Base-by-base conservation (phyloP, 2,329 filamentous ascomycete species). In the Diaporthe sp. region DNA sequence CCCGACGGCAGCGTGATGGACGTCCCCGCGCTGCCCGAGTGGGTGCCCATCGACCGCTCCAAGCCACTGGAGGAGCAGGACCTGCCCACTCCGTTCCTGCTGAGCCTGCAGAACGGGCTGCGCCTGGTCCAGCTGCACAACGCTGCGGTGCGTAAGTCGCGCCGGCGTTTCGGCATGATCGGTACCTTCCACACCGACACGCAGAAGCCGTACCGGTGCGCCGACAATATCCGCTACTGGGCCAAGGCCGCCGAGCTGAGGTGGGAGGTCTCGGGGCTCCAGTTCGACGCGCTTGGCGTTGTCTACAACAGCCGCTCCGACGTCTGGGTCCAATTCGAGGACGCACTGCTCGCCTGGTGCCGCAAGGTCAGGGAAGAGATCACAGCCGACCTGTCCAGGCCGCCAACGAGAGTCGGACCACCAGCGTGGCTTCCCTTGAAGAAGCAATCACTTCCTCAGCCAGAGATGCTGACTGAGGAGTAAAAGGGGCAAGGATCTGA, bases 141-240 rank as follows among this genome's bases (percentile, higher is more conserved):
- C 82, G 92, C 93, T 19, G 92, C 95, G 0, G 94, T 99, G 42
- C 91, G 92, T 80, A 94, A 94, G 82, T 98, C 96, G 30, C 92
- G 93, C 81, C 90, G 95, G 40, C 94, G 94, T 10, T 98, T 98
- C 82, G 95, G 96, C 70, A 91, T 94, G 77, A 98, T 99, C 81
- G 95, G 95, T 74, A 90, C 90, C 13, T 98, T 93, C 83, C 97
- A 98, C 82, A 92, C 92, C n/a, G 95, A 99, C 83, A 96, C 97
- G 13, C 92, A 92, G 75, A 98, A 98, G 84, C 97, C 97, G 0
- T 99, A 99, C 83, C 93, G 97, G 66, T 93, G 93, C 77, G 95
- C 96, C 4, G 97, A 99, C 79, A 99, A 99, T 82, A 88, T 99
- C 76, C 91, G 95, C 54, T 99, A 94, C 87, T 99, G 97, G 96